Evolutionary conservation across 495 filamentous ascomycete species (phyloP), one percentile per base, ranked within the genome.

Genomic region (Neurospora sp.): DNA sequence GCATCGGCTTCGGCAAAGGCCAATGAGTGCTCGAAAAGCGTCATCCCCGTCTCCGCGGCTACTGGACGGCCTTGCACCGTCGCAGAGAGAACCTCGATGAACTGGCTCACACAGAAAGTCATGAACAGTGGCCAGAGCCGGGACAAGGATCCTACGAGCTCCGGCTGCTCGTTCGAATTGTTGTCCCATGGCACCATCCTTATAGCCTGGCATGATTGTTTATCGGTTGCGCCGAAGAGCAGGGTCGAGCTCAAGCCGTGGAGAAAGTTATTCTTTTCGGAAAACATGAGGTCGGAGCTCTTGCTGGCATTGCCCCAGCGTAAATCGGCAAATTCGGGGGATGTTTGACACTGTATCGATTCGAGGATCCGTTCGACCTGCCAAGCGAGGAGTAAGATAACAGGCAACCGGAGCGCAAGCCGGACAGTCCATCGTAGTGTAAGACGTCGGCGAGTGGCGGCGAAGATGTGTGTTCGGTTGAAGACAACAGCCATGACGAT

Each of bases 1-100:
- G 93, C 91, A 79, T 99, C 96, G 5, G 96, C 94, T 80, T 99
- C 96, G 2, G 96, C 93, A 82, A 98, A 99, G 0, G 96, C 96
- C 16, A 99, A 84, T 0, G 96, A 98, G 79, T 97, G 94, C 76
- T 99, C 96, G 79, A 99, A 96, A 23, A 98, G 88, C 0, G 95
- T 97, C 93, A 98, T 98, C 7, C 95, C 94, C 1, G 94, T 96
- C 82, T 98, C 96, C 0, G 93, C 90, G 74, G 91, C 88, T 7
- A 91, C 86, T 4, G 87, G 86, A 12, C 92, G 88, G n/a, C 95
- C 94, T 76, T 97, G 94, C n/a, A 98, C 85, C 5, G 95, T 92
- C 80, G 93, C 95, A 7, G 91, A 89, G 27, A 98, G 84, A 0
- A 92, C 94, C 79, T 98, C 96, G 37, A 96, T 80, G 77, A 98